Conservation (phyloP, 2,329 filamentous ascomycete species). For the Fusarium caatingaense region DNA sequence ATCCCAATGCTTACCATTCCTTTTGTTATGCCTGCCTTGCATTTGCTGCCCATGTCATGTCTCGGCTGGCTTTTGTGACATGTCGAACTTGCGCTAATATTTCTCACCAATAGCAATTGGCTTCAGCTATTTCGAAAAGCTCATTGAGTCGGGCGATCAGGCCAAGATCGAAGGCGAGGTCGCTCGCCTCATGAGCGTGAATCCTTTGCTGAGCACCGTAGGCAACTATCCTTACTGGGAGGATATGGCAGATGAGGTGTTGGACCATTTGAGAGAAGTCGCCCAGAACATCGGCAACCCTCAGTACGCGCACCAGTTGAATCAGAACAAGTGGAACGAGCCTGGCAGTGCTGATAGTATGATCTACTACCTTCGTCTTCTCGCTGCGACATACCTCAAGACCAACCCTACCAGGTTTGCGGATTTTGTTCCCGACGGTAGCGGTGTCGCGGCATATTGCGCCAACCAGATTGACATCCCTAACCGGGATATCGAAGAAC, state of each 20-base stretch:
- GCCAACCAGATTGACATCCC: conserved; percentile 76
- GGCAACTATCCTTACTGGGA: conserved; percentile 80
- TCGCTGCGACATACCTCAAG: conserved; percentile 88
- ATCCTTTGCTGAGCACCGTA: conserved; percentile 74
- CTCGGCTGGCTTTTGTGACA: conserved; percentile 24
- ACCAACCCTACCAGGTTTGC: conserved; percentile 75
- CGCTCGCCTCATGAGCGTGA: conserved; percentile 76
- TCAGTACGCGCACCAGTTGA: conserved; percentile 62
- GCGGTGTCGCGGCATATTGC: conserved; percentile 76
- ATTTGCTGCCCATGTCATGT: conserved; percentile 35
- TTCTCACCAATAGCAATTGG: conserved; percentile 74
- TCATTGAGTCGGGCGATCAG: conserved; percentile 75
- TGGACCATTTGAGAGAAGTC: conserved; percentile 74
- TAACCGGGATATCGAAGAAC: conserved; percentile 87
- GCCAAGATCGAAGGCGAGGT: conserved; percentile 76
- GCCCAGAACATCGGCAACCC: conserved; percentile 68
- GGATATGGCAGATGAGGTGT: conserved; percentile 83
- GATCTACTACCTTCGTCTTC: conserved; percentile 85
- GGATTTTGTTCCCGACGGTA: conserved; percentile 74
- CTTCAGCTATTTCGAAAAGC: conserved; percentile 91
- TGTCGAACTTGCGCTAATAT: conserved; percentile 28
- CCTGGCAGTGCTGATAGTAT: conserved; percentile 74
- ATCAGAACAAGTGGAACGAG: conserved; percentile 81
- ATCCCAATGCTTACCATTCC: conserved; percentile 9
- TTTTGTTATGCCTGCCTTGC: too few species aligned